Evolutionary conservation across 2,329 filamentous ascomycete species (phyloP).

Genomic region (Camillea tinctor): DNA sequence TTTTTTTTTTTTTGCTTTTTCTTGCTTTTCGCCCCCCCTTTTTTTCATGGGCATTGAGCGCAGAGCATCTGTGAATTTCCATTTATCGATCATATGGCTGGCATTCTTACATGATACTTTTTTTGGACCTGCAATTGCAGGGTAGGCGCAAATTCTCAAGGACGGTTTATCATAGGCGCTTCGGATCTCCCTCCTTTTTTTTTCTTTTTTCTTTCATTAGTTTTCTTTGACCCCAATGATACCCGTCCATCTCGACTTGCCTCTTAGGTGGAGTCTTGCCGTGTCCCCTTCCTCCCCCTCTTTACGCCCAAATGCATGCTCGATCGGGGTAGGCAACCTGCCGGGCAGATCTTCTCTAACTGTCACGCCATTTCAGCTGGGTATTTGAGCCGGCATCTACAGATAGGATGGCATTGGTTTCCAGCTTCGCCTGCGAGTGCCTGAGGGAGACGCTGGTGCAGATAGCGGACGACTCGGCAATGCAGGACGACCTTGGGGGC

Average conservation of each 20-base stretch:
- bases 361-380: not conserved
- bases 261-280: not conserved
- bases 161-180: not conserved
- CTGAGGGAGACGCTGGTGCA: not conserved
- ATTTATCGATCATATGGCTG: not conserved
- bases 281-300: not conserved
- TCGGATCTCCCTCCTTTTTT: not conserved
- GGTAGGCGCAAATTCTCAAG: not conserved
- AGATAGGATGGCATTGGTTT: not conserved
- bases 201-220: not conserved
- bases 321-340: not conserved
- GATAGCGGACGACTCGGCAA: not conserved
- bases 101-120: not conserved
- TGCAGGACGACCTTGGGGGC: not conserved
- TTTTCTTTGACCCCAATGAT: not conserved
- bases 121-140: not conserved
- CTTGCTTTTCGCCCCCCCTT: not conserved
- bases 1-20: not conserved
- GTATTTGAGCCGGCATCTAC: not conserved
- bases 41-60: not conserved
- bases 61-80: not conserved
- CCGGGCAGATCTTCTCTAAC: not conserved
- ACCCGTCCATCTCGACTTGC: not conserved
- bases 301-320: not conserved
- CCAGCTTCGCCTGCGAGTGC: not conserved